Conservation (phyloP, 768 basidiomycete genomes). For the Scleroderma bovista region DNA sequence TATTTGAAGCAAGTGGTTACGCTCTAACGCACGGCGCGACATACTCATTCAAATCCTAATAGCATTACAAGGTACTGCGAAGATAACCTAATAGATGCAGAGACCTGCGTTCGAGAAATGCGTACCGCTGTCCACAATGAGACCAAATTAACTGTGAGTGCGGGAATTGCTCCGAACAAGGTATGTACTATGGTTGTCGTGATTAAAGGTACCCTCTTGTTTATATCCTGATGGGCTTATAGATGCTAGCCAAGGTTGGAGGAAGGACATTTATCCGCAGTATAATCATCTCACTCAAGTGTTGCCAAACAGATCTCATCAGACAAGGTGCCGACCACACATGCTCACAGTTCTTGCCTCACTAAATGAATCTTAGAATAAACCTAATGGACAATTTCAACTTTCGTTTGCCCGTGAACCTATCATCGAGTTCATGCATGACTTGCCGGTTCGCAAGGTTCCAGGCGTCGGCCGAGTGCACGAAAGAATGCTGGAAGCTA, state of each 20-base stretch:
- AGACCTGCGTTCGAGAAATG: conserved; percentile 76
- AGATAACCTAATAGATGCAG: conserved; percentile 56
- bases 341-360: background rate
- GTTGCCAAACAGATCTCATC: conserved; percentile 68
- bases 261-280: background rate
- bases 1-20: conserved; percentile 70
- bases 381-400: conserved; percentile 89
- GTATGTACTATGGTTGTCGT: conserved; percentile 40
- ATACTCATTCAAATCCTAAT: conserved; percentile 23
- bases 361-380: conserved; percentile 52
- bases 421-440: conserved; percentile 72
- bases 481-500: conserved; percentile 79
- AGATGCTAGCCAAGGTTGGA: conserved; percentile 90
- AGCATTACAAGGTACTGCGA: conserved; percentile 80
- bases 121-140: conserved; percentile 65
- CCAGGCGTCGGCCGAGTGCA: conserved; percentile 89
- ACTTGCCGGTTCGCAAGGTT: conserved; percentile 80
- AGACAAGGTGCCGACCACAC: conserved; percentile 55
- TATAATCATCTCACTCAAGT: conserved; percentile 1
- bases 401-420: conserved; percentile 58
- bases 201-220: conserved; percentile 8
- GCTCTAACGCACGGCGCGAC: background rate
- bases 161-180: conserved; percentile 94
- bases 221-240: conserved; percentile 9
- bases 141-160: conserved; percentile 86